Evolutionary conservation across 116 monocot species (phyloP).

Genomic region (Phalaenopsis hybrid): DNA sequence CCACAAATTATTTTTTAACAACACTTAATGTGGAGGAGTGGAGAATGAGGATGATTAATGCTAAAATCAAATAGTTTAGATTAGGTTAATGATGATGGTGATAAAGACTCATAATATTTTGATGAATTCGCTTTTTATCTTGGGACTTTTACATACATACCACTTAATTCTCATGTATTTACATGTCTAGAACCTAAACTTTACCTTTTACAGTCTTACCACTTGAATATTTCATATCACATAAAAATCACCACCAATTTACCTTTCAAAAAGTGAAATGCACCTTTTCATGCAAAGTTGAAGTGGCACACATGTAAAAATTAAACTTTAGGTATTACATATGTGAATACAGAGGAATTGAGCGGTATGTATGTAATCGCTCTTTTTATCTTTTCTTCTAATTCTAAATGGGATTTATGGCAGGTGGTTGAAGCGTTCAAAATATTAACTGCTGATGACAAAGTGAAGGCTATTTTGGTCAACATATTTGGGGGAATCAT

Average conservation of each 20-base stretch:
- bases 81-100: background rate
- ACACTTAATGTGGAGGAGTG: background rate
- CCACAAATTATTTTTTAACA: background rate
- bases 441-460: slow-evolving; percentile 89
- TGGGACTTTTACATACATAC: too few relatives aligned
- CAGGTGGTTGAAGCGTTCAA: slow-evolving; percentile 99
- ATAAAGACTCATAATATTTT: background rate
- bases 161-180: too few relatives aligned
- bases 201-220: too few relatives aligned
- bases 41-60: background rate
- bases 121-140: background rate
- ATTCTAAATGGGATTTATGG: background rate
- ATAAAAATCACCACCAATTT: too few relatives aligned
- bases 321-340: too few relatives aligned
- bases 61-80: background rate
- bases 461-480: slow-evolving; percentile 92
- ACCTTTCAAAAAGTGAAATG: too few relatives aligned
- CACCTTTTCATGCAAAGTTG: too few relatives aligned
- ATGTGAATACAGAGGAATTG: too few relatives aligned
- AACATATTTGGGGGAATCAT: slow-evolving; percentile 98
- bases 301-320: too few relatives aligned
- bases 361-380: too few relatives aligned
- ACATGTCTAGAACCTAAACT: too few relatives aligned
- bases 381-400: background rate
- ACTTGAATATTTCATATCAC: too few relatives aligned